Conservation (phyloP, 1,284 basidiomycete genomes). For the Macrocystidia cucumis region DNA sequence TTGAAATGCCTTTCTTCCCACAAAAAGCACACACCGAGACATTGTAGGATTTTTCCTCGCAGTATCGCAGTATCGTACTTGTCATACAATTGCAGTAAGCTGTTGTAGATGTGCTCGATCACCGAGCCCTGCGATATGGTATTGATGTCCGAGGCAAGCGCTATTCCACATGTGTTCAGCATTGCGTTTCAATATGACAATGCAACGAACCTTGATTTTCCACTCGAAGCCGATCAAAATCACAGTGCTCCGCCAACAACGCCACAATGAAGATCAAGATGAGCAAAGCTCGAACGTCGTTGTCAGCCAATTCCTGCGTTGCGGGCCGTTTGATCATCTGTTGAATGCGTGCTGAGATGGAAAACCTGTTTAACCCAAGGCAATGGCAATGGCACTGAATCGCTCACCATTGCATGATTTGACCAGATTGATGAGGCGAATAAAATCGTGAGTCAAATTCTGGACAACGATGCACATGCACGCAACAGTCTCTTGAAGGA, state of each 20-base stretch:
- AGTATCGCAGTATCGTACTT: slow-evolving; percentile 48
- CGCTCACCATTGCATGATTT: slow-evolving; percentile 74
- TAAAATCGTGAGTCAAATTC: slow-evolving; percentile 82
- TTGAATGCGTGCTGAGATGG: slow-evolving; percentile 45
- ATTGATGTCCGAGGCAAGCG: slow-evolving; percentile 50
- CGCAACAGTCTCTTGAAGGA: slow-evolving; percentile 84
- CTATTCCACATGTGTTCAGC: slow-evolving; percentile 20
- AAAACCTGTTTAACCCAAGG: slow-evolving; percentile 1
- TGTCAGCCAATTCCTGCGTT: slow-evolving; percentile 28
- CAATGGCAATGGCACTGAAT: background rate
- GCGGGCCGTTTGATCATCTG: slow-evolving; percentile 35
- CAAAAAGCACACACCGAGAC: slow-evolving; percentile 52
- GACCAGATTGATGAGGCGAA: slow-evolving; percentile 67
- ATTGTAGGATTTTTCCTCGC: slow-evolving; percentile 66
- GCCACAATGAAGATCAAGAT: slow-evolving; percentile 80
- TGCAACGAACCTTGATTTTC: slow-evolving; percentile 43
- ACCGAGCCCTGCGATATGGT: slow-evolving; percentile 62
- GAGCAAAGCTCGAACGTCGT: slow-evolving; percentile 25
- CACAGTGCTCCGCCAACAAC: slow-evolving; percentile 81
- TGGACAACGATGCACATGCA: slow-evolving; percentile 86
- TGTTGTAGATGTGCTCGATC: slow-evolving; percentile 75
- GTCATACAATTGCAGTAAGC: slow-evolving; percentile 65
- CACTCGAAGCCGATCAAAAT: slow-evolving; percentile 72
- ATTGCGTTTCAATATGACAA: background rate
- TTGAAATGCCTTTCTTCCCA: background rate